Conservation (phyloP, 2,329 filamentous ascomycete species). For the Nigrospora osmanthi region DNA sequence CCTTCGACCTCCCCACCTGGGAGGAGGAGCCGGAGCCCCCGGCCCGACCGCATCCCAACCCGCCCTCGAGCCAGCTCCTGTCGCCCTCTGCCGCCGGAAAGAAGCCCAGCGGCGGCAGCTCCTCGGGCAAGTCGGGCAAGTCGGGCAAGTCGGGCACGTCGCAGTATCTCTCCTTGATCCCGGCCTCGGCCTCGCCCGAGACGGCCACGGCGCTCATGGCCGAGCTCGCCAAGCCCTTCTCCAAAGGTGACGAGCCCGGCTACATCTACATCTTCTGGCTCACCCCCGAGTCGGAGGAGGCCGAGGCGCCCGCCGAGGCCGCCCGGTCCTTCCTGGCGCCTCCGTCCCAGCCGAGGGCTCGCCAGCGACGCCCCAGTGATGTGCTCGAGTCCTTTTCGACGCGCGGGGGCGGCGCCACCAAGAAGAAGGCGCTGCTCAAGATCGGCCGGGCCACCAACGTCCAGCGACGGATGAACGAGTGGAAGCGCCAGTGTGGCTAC, state of each 20-base stretch:
- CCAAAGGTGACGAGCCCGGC: conserved; percentile 67
- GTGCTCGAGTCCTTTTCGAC: conserved; percentile 42
- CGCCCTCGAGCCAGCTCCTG: conserved; percentile 17
- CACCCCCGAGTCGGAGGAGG: conserved; percentile 55
- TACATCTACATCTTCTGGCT: conserved; percentile 99
- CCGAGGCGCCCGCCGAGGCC: conserved; percentile 48
- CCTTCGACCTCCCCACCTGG: conserved; percentile 39
- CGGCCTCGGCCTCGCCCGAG: conserved; percentile 55
- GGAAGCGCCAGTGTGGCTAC: conserved; percentile 88
- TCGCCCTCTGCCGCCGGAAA: conserved; percentile 12
- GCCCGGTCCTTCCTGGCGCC: conserved; percentile 52
- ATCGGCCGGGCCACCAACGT: conserved; percentile 72
- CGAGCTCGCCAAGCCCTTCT: conserved; percentile 71
- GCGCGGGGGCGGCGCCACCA: conserved; percentile 14
- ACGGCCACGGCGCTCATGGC: conserved; percentile 63
- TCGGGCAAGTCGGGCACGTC: conserved; percentile 24
- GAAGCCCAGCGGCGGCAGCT: neutral
- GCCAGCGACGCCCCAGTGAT: conserved; percentile 43
- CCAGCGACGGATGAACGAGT: conserved; percentile 83
- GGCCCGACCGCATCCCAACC: conserved; percentile 19
- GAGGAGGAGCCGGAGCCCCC: conserved; percentile 26
- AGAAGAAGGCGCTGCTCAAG: conserved; percentile 55
- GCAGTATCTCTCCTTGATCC: conserved; percentile 61
- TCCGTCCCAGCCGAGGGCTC: conserved; percentile 29
- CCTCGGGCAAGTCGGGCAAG: conserved; percentile 21